phyloP scores from a whole-genome alignment of 1,139 yeast species.

The Saccharomyces hybrid region DNA sequence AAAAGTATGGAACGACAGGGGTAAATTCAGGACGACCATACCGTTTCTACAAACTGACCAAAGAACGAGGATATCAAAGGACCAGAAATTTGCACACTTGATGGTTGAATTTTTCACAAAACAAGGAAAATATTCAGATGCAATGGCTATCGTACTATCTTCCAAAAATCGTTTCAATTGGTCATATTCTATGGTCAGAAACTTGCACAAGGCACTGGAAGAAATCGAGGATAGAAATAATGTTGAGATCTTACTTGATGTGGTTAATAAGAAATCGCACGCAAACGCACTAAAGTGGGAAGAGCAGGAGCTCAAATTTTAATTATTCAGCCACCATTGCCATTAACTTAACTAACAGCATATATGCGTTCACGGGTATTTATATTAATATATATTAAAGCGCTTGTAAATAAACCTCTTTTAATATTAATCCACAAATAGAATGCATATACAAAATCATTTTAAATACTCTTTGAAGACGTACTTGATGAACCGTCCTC shows the following conservation, averaged over 20 bases:
- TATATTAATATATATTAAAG: background rate
- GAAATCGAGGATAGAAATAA: slow-evolving; percentile 43
- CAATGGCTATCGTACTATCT: slow-evolving; percentile 57
- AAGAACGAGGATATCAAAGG: slow-evolving; percentile 41
- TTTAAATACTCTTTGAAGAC: background rate
- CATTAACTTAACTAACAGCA: background rate
- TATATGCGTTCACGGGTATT: slow-evolving; percentile 1
- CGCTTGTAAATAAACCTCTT: background rate
- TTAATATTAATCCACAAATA: background rate
- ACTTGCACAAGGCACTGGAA: slow-evolving; percentile 42
- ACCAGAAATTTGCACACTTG: slow-evolving; percentile 32
- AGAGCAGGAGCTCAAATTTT: slow-evolving; percentile 6
- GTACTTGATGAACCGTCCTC: background rate
- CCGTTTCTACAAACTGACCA: slow-evolving; percentile 39
- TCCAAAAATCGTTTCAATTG: slow-evolving; percentile 66
- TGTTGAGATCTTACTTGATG: slow-evolving; percentile 24
- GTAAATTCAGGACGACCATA: slow-evolving; percentile 53
- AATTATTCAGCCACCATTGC: no score
- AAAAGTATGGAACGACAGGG: slow-evolving; percentile 70
- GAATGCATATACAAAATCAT: background rate
- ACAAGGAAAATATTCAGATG: slow-evolving; percentile 46
- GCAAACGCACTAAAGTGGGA: slow-evolving; percentile 10
- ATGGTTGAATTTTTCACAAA: slow-evolving; percentile 27
- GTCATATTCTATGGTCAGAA: slow-evolving; percentile 52
- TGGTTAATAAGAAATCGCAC: slow-evolving; percentile 23